These are phyloP conservation scores for Saturnispora serradocipensis DNA, from an alignment of 805 yeast genomes.

Conservation along the genomic window DNA sequence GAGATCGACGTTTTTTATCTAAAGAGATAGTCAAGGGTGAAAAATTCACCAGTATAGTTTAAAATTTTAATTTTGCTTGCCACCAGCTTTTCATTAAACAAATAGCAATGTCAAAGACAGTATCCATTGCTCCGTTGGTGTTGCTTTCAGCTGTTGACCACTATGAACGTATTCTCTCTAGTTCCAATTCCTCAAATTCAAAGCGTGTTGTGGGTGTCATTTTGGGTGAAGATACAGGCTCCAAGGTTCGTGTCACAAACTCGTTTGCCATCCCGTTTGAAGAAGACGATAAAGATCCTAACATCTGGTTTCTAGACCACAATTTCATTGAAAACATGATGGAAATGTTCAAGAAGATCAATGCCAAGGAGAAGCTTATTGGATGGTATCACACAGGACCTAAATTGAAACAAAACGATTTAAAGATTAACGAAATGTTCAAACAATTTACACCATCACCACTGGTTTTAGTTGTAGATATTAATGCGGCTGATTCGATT, in stretches of 20 bases:
- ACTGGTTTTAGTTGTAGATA: slow-evolving; percentile 82
- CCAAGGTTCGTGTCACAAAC: slow-evolving; percentile 67
- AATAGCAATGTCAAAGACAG: slow-evolving; percentile 33
- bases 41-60: background rate
- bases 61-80: background rate
- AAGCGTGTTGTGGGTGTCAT: slow-evolving; percentile 92
- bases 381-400: slow-evolving; percentile 99
- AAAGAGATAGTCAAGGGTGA: background rate
- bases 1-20: background rate
- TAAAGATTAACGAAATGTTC: slow-evolving; percentile 84
- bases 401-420: slow-evolving; percentile 75
- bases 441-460: slow-evolving; percentile 77
- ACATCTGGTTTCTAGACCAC: slow-evolving; percentile 96
- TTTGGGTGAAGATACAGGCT: slow-evolving; percentile 53
- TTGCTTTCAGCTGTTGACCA: slow-evolving; percentile 92
- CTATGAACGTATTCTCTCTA: slow-evolving; percentile 67
- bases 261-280: slow-evolving; percentile 97
- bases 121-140: slow-evolving; percentile 92
- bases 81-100: background rate
- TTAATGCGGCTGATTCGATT: slow-evolving; percentile 63
- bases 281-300: slow-evolving; percentile 85
- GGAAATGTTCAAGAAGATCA: slow-evolving; percentile 95
- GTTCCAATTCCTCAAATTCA: slow-evolving; percentile 27
- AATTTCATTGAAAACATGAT: slow-evolving; percentile 94
- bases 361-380: slow-evolving; percentile 89